Base-by-base conservation (phyloP, 2,329 filamentous ascomycete species). In the Fusarium oxysporum region DNA sequence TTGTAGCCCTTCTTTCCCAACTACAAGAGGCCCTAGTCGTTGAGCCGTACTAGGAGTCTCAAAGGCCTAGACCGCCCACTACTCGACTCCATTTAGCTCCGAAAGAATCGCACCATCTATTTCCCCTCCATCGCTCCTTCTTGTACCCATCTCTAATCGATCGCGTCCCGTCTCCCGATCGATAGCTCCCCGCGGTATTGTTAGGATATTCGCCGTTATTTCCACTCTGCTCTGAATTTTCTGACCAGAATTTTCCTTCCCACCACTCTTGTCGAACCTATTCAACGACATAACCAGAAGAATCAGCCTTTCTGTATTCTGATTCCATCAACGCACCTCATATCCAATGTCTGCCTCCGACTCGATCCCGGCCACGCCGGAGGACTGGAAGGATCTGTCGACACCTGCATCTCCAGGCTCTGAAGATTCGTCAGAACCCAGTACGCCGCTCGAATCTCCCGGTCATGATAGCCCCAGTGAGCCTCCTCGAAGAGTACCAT, bases 401-500 rank as follows among this genome's bases (percentile, higher is more conserved):
- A 82, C 80, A 33, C 85, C 85, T 35, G 79, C 77, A 32, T 85
- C 85, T 2, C 85, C 86, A 28, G 82, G 80, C 50, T 86, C 84
- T 23, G 82, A 85, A 72, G 81, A 82, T 55, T 85, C 85, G 12
- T 87, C 86, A 23, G 83, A 85, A 66, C 82, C 84, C 59, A 86
- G 81, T 75, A 88, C 86, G 14, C 85, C 87, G 11, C 81, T 85
- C 56, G 86, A 86, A 61, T 80, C 80, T 6, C 74, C 82, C 63
- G 65, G 78, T 74, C 70, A 84, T 43, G 80, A 82, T 33, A 79
- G 71, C 58, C 74, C 76, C 23, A 64, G 69, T 70, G 84, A 85
- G 62, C 68, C 75, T 41, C 84, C 85, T 62, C 84, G 88, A 80
- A 82, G 90, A 80, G 78, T 91, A 65, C 86, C 90, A 25, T 89